phyloP scores from a whole-genome alignment of 345 rosid genomes.

The Excoecaria cochinchinensis region DNA sequence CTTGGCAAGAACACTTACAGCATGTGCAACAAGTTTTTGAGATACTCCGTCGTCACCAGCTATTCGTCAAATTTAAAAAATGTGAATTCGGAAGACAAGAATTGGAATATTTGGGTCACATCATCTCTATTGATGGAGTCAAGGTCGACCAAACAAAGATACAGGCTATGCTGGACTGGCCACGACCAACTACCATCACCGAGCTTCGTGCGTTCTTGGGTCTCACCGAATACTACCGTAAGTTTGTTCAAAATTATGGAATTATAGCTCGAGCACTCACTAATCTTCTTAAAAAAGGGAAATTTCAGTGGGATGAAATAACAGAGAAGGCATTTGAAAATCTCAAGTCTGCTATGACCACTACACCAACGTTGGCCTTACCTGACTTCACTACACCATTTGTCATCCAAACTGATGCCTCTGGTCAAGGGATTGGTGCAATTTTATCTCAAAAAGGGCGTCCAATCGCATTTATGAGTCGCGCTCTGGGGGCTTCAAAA shows the following conservation, averaged over 20 bases:
- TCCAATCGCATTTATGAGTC: not conserved
- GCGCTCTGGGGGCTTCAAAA: not conserved
- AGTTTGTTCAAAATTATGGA: not conserved
- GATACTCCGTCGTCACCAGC: too few species aligned
- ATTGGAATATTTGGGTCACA: not conserved
- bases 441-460: not conserved
- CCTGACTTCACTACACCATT: not conserved
- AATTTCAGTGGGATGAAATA: not conserved
- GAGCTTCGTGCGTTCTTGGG: not conserved
- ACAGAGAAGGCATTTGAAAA: not conserved
- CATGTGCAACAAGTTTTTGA: too few species aligned
- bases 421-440: accelerated
- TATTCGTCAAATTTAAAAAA: not conserved
- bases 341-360: not conserved
- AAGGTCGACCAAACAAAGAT: too few species aligned
- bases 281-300: not conserved
- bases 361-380: not conserved
- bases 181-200: not conserved
- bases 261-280: not conserved
- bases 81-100: not conserved
- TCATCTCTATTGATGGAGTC: not conserved
- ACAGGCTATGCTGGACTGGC: too few species aligned
- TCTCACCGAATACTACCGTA: not conserved
- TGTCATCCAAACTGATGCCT: not conserved
- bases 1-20: too few species aligned